Base-by-base conservation (phyloP, 345 rosid species). In the Gossypium bickii region DNA sequence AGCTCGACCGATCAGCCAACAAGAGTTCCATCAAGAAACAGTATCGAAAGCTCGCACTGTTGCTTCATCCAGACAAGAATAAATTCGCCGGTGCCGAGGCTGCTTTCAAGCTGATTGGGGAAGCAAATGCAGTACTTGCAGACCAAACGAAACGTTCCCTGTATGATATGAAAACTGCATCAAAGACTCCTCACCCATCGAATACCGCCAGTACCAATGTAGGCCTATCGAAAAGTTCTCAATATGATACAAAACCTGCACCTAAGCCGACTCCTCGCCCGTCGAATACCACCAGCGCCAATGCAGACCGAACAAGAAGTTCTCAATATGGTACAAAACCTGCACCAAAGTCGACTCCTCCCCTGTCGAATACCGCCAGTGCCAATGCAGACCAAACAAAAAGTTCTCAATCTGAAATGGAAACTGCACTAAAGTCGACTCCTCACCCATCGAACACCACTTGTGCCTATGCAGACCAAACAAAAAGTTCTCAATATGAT, bases 61-160 rank as follows among this genome's bases (percentile, higher is more conserved):
- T 83, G 44, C 93, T 94, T 73, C 98, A 94, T 87, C 98, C 98
- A 0, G 97, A 94, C 72, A 94, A 91, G 81, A 94, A 94, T 74
- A 87, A 89, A 71, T 89, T 88, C 68, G 13, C 89, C 18, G 98
- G 97, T 59, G 92, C 97, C 0, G 98, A 94, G 81, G 83, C 97
- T 72, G 97, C 98, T 79, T 94, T 94, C 74, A 91, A 92, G 85
- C 71, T 94, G 80, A 83, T 94, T 82, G 88, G 86, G 64, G 97
- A 94, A 85, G 97, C 97, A 15, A 78, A 83, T 48, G 82, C 80
- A 73, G 70, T 89, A 70, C 92, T 92, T 27, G 29, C 29, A 27
- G 29, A 27, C 29, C 29, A 27, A 27, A 27, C 29, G 29, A 27
- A 27, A 27, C 29, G 29, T 27, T 47, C 55, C 16, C 55, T 12